phyloP scores from a whole-genome alignment of 192 early-diverging fungal genomes.

The Kappamyces sp. region DNA sequence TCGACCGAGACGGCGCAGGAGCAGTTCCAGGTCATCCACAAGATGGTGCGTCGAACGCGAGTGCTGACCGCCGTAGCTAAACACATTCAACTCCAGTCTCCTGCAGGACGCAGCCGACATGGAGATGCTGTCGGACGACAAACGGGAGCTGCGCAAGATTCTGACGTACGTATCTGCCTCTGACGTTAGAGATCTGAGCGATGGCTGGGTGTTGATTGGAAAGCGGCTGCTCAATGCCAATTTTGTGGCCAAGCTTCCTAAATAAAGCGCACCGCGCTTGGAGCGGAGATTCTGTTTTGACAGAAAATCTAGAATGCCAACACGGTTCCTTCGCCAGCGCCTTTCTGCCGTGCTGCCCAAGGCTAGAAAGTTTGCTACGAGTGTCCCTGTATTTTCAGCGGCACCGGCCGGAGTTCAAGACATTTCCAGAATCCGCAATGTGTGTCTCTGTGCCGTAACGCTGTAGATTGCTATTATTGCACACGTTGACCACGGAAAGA shows the following conservation, averaged over 20 bases:
- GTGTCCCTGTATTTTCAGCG: too few species aligned
- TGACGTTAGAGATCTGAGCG: slow-evolving; percentile 28
- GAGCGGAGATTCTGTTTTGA: too few species aligned
- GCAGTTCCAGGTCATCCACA: slow-evolving; percentile 29
- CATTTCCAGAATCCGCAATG: too few species aligned
- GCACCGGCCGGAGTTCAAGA: too few species aligned
- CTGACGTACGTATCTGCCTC: slow-evolving; percentile 28
- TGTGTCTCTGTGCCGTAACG: too few species aligned
- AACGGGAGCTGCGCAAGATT: slow-evolving; percentile 33
- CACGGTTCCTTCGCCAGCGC: too few species aligned
- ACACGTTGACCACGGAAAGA: slow-evolving; percentile 87
- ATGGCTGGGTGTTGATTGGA: slow-evolving; percentile 37
- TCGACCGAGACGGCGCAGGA: slow-evolving; percentile 41
- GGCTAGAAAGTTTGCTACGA: too few species aligned
- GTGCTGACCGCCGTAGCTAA: slow-evolving; percentile 18
- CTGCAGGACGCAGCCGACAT: slow-evolving; percentile 38
- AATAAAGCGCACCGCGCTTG: too few species aligned
- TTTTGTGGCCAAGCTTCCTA: too few species aligned
- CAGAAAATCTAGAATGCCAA: too few species aligned
- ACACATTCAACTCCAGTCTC: slow-evolving; percentile 40
- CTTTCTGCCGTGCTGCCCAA: too few species aligned
- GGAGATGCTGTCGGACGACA: slow-evolving; percentile 46
- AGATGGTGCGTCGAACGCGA: neutral
- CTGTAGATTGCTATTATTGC: slow-evolving; percentile 59
- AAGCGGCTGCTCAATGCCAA: slow-evolving; percentile 26